Conservation (phyloP, 2,329 filamentous ascomycete species). For the Lachnellula arida region DNA sequence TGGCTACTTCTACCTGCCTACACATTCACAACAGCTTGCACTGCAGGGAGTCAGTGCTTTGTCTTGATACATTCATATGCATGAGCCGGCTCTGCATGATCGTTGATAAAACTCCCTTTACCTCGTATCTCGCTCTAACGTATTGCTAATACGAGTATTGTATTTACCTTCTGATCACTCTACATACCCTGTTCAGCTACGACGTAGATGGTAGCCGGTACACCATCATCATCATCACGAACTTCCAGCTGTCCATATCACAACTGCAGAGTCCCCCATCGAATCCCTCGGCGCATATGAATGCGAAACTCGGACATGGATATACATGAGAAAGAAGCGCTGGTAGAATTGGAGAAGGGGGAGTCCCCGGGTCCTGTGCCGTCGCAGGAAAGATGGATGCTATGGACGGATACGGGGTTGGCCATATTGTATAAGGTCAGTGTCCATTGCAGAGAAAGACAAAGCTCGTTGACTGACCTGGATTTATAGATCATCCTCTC, state of each 20-base stretch:
- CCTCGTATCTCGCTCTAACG: background rate
- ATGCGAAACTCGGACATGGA: slow-evolving; percentile 9
- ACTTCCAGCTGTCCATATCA: background rate
- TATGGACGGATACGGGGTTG: background rate
- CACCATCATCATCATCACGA: background rate
- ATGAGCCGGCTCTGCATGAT: slow-evolving; percentile 23
- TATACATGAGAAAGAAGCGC: slow-evolving; percentile 5
- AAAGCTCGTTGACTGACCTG: background rate
- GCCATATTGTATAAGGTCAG: slow-evolving; percentile 18
- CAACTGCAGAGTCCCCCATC: background rate
- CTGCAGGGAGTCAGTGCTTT: background rate
- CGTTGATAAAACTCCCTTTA: background rate
- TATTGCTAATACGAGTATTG: no score
- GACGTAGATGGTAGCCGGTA: no score
- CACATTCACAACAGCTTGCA: background rate
- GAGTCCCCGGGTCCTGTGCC: background rate
- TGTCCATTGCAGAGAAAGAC: background rate
- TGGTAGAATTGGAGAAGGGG: slow-evolving; percentile 19
- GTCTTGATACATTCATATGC: slow-evolving; percentile 5
- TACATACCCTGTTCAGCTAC: no score
- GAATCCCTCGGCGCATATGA: background rate
- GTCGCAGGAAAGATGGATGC: background rate
- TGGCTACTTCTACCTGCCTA: background rate
- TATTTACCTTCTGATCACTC: no score
- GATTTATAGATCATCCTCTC: slow-evolving; percentile 13